Base-by-base conservation (phyloP, 192 early-diverging fungal genomes). In the Borealophlyctis nickersoniae region DNA sequence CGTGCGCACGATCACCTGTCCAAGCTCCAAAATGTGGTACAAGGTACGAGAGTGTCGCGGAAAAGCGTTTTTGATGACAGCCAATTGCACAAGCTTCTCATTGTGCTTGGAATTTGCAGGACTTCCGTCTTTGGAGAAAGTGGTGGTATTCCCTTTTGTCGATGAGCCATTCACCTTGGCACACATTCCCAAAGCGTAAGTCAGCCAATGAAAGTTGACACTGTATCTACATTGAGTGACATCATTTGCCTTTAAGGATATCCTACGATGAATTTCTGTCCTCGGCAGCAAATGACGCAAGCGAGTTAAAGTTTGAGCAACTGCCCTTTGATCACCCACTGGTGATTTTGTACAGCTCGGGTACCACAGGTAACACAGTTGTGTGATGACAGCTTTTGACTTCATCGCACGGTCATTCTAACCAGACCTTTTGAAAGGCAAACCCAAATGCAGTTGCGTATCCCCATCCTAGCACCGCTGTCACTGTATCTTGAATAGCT, bases 261-360 rank as follows among this genome's bases (percentile, higher is more conserved):
- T 52, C 50, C 13, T 75, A 60, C 29, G 65, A 50, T 27, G 73
- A 84, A n/a, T 88, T 89, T 67, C 62, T 91, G n/a, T 64, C 57
- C 22, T 64, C 62, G 13, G 70, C 74, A n/a, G n/a, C n/a, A n/a
- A 14, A 71, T 71, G 36, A 24, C 33, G 36, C 48, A 34, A 58
- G 75, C 11, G 60, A 62, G 29, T 81, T 95, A 32, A 58, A 49
- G 1, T 98, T 91, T 80, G 86, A 86, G 60, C 93, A 93, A 72
- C 74, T 97, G 26, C 85, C 92, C 19, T 96, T 96, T 68, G 82
- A 91, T 62, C 94, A 97, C 66, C 94, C 94, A 16, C 74, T 94
- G 29, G 91, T 87, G 59, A 94, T 97, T 55, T 76, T 98, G 34
- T 98, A 91, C 72, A 89, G 87, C 30, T 96, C 93, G 2, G 96